These are phyloP conservation scores for Atalantia buxifolia DNA, from an alignment of 345 rosid genomes.

Conservation along the genomic window DNA sequence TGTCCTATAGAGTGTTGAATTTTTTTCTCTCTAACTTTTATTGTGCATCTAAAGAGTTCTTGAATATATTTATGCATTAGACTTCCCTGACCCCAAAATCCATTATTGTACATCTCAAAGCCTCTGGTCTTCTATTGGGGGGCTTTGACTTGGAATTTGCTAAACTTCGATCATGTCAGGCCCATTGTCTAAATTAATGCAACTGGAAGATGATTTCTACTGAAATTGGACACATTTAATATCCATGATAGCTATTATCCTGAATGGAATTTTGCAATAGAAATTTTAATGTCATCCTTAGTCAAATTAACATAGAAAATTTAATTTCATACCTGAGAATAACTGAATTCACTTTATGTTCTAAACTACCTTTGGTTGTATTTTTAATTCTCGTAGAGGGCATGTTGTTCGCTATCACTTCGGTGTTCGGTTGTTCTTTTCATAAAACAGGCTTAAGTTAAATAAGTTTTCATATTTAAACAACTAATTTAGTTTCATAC, in stretches of 20 bases:
- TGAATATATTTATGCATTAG: background rate
- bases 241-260: background rate
- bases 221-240: background rate
- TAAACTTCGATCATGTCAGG: background rate
- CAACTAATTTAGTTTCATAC: too few relatives aligned
- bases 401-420: background rate
- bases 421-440: background rate
- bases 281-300: background rate
- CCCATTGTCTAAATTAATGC: background rate
- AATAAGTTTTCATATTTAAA: background rate
- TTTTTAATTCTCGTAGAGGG: background rate
- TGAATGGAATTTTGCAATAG: background rate
- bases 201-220: background rate
- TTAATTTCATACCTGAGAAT: background rate
- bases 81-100: background rate
- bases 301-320: background rate
- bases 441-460: background rate
- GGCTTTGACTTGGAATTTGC: background rate
- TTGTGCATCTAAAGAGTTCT: background rate
- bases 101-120: background rate
- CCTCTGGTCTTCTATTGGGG: background rate
- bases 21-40: background rate
- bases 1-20: conserved; percentile 16
- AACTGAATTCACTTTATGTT: background rate
- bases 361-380: background rate